Base-by-base conservation (phyloP, 345 rosid species). In the Rhodamnia rubescens region DNA sequence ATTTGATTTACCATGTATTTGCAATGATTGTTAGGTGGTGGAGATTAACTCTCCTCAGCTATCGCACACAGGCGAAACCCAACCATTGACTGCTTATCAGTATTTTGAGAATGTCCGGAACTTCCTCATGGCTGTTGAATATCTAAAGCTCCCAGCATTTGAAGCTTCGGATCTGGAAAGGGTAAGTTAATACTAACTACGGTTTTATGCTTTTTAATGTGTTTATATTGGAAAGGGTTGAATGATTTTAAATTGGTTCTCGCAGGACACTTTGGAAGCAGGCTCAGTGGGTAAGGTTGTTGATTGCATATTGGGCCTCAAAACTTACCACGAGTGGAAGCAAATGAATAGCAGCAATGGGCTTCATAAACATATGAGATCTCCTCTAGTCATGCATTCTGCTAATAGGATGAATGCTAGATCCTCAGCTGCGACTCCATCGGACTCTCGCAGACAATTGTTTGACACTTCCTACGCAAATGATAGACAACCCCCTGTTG, bases 111-210 rank as follows among this genome's bases (percentile, higher is more conserved):
- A 97, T 85, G 97, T 95, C n/a, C 85, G 92, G 84, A 97, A 97
- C 86, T 95, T 97, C 90, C 91, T 97, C 53, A 93, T 95, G 84
- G 96, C 98, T 20, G 84, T 97, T 32, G 92, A 95, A 84, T 95
- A 93, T 81, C 89, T 97, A 88, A 97, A 92, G 87, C 91, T 97
- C 78, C 94, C 97, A 32, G 95, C 94, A 81, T 97, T 97, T 87
- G 96, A 95, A 92, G 98, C 99, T 90, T 94, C 97, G 87, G 98
- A 95, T 94, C 94, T 97, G 36, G 98, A 95, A 88, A 97, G 95
- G 95, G 99, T 94, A 88, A 88, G 47, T 53, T 82, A 36, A 69
- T 24, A 69, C 26, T 18, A 5, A 20, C 47, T 36, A 9, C 3
- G 22, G 42, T 83, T 55, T 82, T 83, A 40, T 69, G 80, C 47